A percentile compares a stretch with the other conserved stretches of the same genome.
These are phyloP conservation scores for Aspergillus awamori DNA, from an alignment of 2,329 filamentous ascomycete genomes.

Conservation along the genomic window DNA sequence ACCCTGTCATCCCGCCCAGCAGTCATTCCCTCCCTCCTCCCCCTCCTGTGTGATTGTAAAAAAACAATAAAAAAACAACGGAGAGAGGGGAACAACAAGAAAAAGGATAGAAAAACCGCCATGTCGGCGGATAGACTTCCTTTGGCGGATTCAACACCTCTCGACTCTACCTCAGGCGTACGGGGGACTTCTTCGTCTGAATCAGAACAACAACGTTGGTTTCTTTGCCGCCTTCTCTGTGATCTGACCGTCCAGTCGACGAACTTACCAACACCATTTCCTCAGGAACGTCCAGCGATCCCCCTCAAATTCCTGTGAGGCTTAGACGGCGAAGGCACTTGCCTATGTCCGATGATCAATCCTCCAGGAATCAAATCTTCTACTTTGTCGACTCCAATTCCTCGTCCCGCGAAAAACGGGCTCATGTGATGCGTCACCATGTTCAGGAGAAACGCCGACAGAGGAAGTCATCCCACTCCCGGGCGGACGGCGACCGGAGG, in stretches of 20 bases:
- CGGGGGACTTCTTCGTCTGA: constrained; percentile 15
- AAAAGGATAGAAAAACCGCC: neutral
- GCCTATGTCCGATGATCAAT: constrained; percentile 24
- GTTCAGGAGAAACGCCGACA: constrained; percentile 46
- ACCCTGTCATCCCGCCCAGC: constrained; percentile 11
- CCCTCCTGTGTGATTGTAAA: neutral
- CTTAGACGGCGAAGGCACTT: constrained; percentile 33
- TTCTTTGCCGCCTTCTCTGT: constrained; percentile 1
- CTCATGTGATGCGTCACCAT: constrained; percentile 50
- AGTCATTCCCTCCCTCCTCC: neutral
- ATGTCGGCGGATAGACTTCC: constrained; percentile 25
- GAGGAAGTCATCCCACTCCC: constrained; percentile 31
- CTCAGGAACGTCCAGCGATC: constrained; percentile 25
- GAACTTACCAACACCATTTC: constrained; percentile 15
- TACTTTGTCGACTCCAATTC: constrained; percentile 47
- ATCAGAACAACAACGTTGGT: constrained; percentile 24
- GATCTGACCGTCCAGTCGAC: neutral
- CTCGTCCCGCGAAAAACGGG: constrained; percentile 46
- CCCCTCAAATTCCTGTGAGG: constrained; percentile 19
- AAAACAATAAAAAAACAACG: neutral
- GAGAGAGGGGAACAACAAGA: neutral
- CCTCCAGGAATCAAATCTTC: constrained; percentile 37
- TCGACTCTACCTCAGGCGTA: constrained; percentile 11
- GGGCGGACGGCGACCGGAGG: constrained; percentile 19
- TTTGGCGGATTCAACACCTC: constrained; percentile 21